Evolutionary conservation across 2,329 filamentous ascomycete species (phyloP).

Genomic region (Talaromyces sp.): DNA sequence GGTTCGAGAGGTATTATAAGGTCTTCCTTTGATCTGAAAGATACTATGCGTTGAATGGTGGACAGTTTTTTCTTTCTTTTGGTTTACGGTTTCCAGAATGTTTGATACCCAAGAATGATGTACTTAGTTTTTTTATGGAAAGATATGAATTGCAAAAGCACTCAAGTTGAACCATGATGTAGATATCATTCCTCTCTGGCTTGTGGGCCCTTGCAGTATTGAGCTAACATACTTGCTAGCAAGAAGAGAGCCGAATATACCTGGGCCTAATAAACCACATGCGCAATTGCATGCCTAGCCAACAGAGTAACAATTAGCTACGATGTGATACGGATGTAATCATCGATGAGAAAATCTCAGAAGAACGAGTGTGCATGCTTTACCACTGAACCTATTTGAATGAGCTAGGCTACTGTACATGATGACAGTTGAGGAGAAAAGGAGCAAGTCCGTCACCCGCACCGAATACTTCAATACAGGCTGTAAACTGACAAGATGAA

Average conservation of each 20-base stretch:
- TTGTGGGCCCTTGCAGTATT: neutral
- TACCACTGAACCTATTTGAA: neutral
- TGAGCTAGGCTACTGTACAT: neutral
- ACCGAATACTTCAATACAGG: neutral
- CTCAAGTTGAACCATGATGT: neutral
- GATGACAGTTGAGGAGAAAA: neutral
- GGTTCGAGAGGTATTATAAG: neutral
- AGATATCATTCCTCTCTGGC: neutral
- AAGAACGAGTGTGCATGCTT: neutral
- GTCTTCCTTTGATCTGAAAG: neutral
- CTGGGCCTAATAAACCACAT: neutral
- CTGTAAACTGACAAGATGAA: too few species aligned
- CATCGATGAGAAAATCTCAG: too few species aligned
- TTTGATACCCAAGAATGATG: neutral
- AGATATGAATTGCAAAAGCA: neutral
- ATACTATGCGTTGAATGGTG: neutral
- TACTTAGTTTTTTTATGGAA: neutral
- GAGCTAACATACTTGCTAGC: too few species aligned
- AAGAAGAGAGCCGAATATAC: too few species aligned
- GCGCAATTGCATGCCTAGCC: neutral
- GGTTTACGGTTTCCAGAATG: neutral
- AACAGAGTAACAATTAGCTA: neutral
- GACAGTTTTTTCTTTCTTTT: neutral
- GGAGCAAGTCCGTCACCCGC: neutral
- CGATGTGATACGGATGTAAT: neutral